Percentiles rank a stretch among this genome's conserved stretches.
phyloP scores from a whole-genome alignment of 176 grass and related monocot species.

The Bromus sterilis region DNA sequence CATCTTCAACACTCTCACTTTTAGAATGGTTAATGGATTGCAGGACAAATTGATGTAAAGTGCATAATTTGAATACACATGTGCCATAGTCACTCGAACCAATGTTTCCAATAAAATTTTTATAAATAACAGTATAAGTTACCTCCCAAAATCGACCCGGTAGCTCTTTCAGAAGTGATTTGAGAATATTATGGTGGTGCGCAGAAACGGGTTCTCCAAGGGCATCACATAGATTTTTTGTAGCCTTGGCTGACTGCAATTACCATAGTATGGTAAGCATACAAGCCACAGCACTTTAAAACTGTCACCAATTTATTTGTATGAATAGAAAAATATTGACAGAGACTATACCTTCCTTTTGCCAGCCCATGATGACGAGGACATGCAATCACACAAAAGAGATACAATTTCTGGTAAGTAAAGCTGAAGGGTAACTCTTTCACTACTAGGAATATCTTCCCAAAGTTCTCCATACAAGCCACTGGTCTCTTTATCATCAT shows the following conservation, averaged over 20 bases:
- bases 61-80: neutral
- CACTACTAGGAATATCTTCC: constrained; percentile 88
- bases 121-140: neutral
- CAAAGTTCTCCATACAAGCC: constrained; percentile 87
- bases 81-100: neutral
- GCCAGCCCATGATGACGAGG: constrained; percentile 81
- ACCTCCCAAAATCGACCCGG: constrained; percentile 97
- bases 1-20: neutral
- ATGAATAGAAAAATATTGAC: constrained; percentile 16
- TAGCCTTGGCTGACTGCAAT: constrained; percentile 91
- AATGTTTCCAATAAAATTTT: neutral
- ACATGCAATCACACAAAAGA: constrained; percentile 80
- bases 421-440: constrained; percentile 82
- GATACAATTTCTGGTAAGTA: constrained; percentile 76
- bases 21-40: neutral
- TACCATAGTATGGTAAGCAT: constrained; percentile 11
- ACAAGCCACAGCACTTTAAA: constrained; percentile 8
- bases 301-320: neutral
- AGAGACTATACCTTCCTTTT: constrained; percentile 81
- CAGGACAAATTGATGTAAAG: neutral
- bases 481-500: constrained; percentile 91
- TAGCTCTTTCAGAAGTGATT: constrained; percentile 81
- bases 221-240: constrained; percentile 67
- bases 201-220: constrained; percentile 66
- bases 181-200: constrained; percentile 65